Evolutionary conservation across 2,329 filamentous ascomycete genomes (phyloP).

Genomic region (Epichloe typhina): DNA sequence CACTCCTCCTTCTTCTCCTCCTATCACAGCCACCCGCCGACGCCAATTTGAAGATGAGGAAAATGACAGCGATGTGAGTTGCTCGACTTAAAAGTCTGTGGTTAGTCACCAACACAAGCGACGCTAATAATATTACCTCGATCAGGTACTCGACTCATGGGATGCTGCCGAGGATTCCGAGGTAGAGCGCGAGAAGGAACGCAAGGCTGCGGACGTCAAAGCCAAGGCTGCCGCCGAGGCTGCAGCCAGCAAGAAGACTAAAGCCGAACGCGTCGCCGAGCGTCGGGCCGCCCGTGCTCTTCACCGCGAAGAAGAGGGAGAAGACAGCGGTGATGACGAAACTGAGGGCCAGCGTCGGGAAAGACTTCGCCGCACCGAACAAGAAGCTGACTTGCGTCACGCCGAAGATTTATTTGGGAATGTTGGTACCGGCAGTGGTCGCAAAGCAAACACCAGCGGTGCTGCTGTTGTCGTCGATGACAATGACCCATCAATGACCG

Average conservation of each 20-base stretch:
- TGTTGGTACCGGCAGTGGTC: slow-evolving; percentile 51
- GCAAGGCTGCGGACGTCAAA: slow-evolving; percentile 74
- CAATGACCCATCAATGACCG: slow-evolving; percentile 60
- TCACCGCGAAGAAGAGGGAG: slow-evolving; percentile 37
- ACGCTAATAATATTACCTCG: slow-evolving; percentile 1
- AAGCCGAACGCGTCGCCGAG: slow-evolving; percentile 74
- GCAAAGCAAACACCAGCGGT: slow-evolving; percentile 53
- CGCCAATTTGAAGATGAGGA: slow-evolving; percentile 84
- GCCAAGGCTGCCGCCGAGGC: slow-evolving; percentile 82
- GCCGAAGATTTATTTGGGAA: slow-evolving; percentile 82
- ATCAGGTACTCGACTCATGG: slow-evolving; percentile 86
- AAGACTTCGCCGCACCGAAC: slow-evolving; percentile 64
- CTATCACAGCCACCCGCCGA: slow-evolving; percentile 27
- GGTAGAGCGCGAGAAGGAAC: slow-evolving; percentile 87
- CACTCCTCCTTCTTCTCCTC: slow-evolving; percentile 24
- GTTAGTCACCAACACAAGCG: neutral
- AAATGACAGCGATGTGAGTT: slow-evolving; percentile 64
- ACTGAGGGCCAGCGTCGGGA: slow-evolving; percentile 59
- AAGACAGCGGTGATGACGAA: slow-evolving; percentile 53
- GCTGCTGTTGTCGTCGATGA: slow-evolving; percentile 56
- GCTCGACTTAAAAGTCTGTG: neutral
- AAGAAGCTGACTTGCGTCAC: slow-evolving; percentile 79
- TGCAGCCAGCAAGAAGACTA: slow-evolving; percentile 82
- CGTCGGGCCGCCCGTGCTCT: slow-evolving; percentile 49
- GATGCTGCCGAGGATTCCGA: slow-evolving; percentile 95